A percentile compares a stretch with the other conserved stretches of the same genome.
These are phyloP conservation scores for Hortaea sp. DNA, from an alignment of 2,329 filamentous ascomycete species.

Conservation along the genomic window DNA sequence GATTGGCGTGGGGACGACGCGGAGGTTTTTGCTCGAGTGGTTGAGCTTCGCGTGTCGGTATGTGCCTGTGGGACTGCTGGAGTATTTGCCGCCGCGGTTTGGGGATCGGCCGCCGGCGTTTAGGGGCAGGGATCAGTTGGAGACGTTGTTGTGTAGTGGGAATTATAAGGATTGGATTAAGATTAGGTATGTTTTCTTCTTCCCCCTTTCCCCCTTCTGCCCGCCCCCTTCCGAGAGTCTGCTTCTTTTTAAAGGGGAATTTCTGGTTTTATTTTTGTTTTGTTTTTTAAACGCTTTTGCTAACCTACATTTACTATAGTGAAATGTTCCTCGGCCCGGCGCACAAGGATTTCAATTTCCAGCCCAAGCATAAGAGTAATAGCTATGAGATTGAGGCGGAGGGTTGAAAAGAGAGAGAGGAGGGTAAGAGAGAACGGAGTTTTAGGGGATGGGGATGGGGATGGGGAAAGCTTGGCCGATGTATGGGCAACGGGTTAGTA, in stretches of 20 bases:
- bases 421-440: background rate
- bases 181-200: slow-evolving; percentile 75
- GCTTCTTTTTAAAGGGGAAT: background rate
- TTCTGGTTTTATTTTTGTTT: background rate
- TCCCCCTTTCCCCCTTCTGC: background rate
- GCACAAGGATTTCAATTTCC: slow-evolving; percentile 82
- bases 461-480: too few relatives aligned
- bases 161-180: slow-evolving; percentile 99
- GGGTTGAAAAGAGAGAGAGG: slow-evolving; percentile 31
- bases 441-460: too few relatives aligned
- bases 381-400: slow-evolving; percentile 75
- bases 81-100: slow-evolving; percentile 76
- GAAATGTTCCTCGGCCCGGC: slow-evolving; percentile 96
- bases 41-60: slow-evolving; percentile 89
- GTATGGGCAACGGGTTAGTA: too few relatives aligned
- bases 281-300: background rate
- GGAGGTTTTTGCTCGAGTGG: slow-evolving; percentile 90
- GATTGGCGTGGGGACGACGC: slow-evolving; percentile 79
- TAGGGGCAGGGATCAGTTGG: slow-evolving; percentile 75
- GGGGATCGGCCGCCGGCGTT: slow-evolving; percentile 84
- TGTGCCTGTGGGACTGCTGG: slow-evolving; percentile 78
- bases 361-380: slow-evolving; percentile 96
- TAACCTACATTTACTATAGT: slow-evolving; percentile 36
- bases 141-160: slow-evolving; percentile 81
- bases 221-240: background rate